A percentile compares a stretch with the other conserved stretches of the same genome.
These are phyloP conservation scores for Kwoniella shivajii DNA, from an alignment of 1,284 basidiomycete genomes.

Conservation along the genomic window DNA sequence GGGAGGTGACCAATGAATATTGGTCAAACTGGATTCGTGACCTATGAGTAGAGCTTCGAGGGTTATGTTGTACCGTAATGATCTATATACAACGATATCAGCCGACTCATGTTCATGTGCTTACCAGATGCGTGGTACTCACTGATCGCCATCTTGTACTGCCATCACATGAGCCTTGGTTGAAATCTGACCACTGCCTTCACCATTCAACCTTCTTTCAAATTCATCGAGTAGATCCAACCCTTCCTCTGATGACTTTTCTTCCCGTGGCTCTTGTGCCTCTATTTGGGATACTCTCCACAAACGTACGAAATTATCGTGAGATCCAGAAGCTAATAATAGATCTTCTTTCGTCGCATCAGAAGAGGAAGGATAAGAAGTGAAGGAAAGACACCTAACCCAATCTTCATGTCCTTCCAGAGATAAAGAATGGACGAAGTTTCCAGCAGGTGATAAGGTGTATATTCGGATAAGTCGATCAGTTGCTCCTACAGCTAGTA, in stretches of 20 bases:
- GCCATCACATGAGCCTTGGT: constrained; percentile 76
- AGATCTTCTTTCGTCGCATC: constrained; percentile 40
- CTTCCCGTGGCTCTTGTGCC: background rate
- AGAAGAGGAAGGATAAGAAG: constrained; percentile 41
- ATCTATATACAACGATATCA: constrained; percentile 36
- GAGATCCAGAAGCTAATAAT: constrained; percentile 84
- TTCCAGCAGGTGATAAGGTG: constrained; percentile 61
- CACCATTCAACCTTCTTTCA: constrained; percentile 70
- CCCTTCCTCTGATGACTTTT: constrained; percentile 29
- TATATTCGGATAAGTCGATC: constrained; percentile 75
- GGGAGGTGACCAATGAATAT: constrained; percentile 72
- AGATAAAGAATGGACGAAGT: constrained; percentile 53
- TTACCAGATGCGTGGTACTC: constrained; percentile 21
- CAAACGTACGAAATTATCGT: constrained; percentile 85
- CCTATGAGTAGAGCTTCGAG: constrained; percentile 90
- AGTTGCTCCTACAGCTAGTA: constrained; percentile 77
- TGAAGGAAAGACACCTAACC: constrained; percentile 78
- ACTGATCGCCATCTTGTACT: constrained; percentile 63
- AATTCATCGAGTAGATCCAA: constrained; percentile 84
- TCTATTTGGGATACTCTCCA: constrained; percentile 67
- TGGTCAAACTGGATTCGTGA: constrained; percentile 89
- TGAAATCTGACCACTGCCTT: constrained; percentile 76
- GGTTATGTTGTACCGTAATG: constrained; percentile 69
- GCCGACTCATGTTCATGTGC: background rate
- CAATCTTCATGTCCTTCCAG: constrained; percentile 93